Percentiles rank a stretch among this genome's conserved stretches.
Evolutionary conservation across 2,329 filamentous ascomycete genomes (phyloP).

Genomic region (Pseudogymnoascus sp.): DNA sequence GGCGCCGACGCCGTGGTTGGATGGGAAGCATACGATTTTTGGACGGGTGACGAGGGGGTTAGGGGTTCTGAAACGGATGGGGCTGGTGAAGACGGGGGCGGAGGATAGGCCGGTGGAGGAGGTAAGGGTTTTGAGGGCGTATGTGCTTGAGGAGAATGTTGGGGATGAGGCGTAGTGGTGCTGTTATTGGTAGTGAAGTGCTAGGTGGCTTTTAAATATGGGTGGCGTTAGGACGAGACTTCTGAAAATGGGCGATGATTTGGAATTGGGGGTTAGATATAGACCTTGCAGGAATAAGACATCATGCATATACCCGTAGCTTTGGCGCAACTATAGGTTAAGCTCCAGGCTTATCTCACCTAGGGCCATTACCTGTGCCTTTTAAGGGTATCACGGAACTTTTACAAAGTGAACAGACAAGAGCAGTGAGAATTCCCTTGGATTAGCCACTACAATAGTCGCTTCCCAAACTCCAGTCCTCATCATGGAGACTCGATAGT

Average conservation of each 20-base stretch:
- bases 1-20: slow-evolving; percentile 89
- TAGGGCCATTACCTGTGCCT: background rate
- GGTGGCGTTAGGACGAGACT: background rate
- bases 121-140: slow-evolving; percentile 68
- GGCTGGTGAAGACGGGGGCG: slow-evolving; percentile 69
- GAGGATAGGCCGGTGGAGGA: slow-evolving; percentile 78
- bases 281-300: background rate
- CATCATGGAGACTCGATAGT: background rate
- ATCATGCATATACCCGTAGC: background rate
- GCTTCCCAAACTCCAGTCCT: background rate
- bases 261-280: background rate
- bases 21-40: slow-evolving; percentile 96
- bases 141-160: slow-evolving; percentile 45
- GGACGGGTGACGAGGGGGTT: slow-evolving; percentile 80
- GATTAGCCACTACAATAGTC: background rate
- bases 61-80: slow-evolving; percentile 78
- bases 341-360: background rate
- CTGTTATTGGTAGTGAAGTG: background rate
- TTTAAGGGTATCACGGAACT: background rate
- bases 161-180: slow-evolving; percentile 31
- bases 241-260: background rate
- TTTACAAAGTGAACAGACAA: background rate
- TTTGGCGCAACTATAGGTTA: background rate
- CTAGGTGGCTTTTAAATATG: background rate
- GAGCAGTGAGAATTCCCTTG: background rate